Base-by-base conservation (phyloP, 768 basidiomycete species). In the Pilatotrama ljubarskyi region DNA sequence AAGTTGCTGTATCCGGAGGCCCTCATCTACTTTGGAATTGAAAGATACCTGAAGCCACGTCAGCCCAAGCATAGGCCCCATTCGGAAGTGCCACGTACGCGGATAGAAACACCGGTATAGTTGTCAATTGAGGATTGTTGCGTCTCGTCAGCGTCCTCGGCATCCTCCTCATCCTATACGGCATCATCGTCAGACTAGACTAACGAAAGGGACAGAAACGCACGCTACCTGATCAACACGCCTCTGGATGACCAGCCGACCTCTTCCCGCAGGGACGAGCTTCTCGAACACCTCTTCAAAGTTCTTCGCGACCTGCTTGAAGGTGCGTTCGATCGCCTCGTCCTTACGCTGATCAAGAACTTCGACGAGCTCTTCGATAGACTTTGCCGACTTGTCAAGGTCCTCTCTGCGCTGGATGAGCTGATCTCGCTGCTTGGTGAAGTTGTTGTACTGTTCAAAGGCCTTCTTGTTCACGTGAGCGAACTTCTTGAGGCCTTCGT, bases 391-490 rank as follows among this genome's bases (percentile, higher is more conserved):
- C 58, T 85, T 88, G 65, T 98, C 95, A 29, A 98, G 80, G 71
- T 98, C 97, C 64, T 93, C 90, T 9, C 95, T 84, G 4, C 97
- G 88, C 60, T 87, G 81, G 42, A 91, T 73, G 3, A 98, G 84
- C 66, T 94, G 90, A 70, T 98, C 95, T 1, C 95, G 89, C 72
- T 98, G 96, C 71, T 96, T 98, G 8, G 95, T 97, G 73, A 98
- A 98, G 71, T 93, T 95, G 72, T 84, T 92, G 78, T 97, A 98
- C 72, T 98, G 96, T 72, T 99, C 97, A 70, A 96, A 96, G 1
- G 96, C 97, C 70, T 98, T 98, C 81, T 99, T 99, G 80, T 99
- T 99, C 62, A 98, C 96, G 70, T 98, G 95, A 0, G 94, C 92
- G 68, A 95, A 99, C 73, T 95, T 96, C 73, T 97, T 96, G 66